A percentile compares a stretch with the other conserved stretches of the same genome.
These are phyloP conservation scores for Cladorrhinum samala DNA, from an alignment of 495 filamentous ascomycete species.

Conservation along the genomic window DNA sequence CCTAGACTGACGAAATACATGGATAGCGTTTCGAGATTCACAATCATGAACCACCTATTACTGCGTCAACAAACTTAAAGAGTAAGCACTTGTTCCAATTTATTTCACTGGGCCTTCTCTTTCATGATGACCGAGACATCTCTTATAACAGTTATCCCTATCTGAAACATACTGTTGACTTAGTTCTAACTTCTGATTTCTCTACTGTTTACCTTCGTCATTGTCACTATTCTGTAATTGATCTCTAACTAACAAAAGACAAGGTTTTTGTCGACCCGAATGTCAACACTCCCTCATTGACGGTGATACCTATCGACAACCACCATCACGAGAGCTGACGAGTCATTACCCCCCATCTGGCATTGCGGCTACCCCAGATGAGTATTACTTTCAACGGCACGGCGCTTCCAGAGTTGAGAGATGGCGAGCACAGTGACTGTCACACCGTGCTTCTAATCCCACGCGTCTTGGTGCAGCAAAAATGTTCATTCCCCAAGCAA, in stretches of 20 bases:
- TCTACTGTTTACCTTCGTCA: not conserved
- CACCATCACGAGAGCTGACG: no score
- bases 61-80: no score
- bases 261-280: not conserved
- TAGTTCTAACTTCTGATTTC: slow-evolving; percentile 6
- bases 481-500: not conserved
- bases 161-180: slow-evolving; percentile 4
- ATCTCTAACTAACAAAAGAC: not conserved
- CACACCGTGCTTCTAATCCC: not conserved
- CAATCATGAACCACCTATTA: no score
- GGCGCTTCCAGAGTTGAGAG: not conserved
- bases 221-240: not conserved
- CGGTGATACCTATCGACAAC: no score
- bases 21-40: no score
- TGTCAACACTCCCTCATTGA: no score
- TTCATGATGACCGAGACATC: slow-evolving; percentile 3
- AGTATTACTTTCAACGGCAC: not conserved
- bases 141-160: slow-evolving; percentile 4
- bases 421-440: not conserved
- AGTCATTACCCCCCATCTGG: not conserved
- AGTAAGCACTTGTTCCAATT: not conserved
- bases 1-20: not conserved
- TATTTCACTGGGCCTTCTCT: not conserved
- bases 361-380: not conserved
- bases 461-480: not conserved